phyloP scores from a whole-genome alignment of 208 protist species.

The Trypanosoma lewisi region DNA sequence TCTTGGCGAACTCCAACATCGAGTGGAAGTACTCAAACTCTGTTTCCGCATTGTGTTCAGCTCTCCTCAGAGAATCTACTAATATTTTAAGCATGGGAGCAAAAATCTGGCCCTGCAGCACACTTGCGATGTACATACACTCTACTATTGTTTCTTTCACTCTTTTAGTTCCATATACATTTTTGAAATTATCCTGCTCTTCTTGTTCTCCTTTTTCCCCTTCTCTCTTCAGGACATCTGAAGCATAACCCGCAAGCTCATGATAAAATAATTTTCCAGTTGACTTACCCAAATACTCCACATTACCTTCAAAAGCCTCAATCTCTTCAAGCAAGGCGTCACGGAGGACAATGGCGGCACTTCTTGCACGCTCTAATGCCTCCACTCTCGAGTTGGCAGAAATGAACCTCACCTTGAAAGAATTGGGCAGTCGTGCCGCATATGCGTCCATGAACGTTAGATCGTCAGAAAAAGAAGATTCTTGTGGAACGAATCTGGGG shows the following conservation, averaged over 20 bases:
- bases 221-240: not conserved
- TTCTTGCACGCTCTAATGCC: conserved; percentile 1
- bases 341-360: conserved; percentile 4
- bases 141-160: conserved; percentile 1
- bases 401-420: conserved; percentile 18
- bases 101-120: conserved; percentile 14
- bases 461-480: conserved; percentile 17
- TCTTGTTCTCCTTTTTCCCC: too few relatives aligned
- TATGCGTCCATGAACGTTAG: conserved; percentile 24
- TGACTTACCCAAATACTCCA: conserved; percentile 5
- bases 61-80: conserved; percentile 11
- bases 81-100: conserved; percentile 12
- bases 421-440: conserved; percentile 18
- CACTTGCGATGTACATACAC: conserved; percentile 16
- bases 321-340: conserved; percentile 20
- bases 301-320: conserved; percentile 16
- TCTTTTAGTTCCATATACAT: not conserved
- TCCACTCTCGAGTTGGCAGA: conserved; percentile 19
- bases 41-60: conserved; percentile 5
- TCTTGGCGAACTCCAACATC: conserved; percentile 6
- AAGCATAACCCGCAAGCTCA: not conserved
- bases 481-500: not conserved
- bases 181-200: not conserved
- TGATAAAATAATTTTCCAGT: not conserved
- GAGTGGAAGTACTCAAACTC: conserved; percentile 18